Evolutionary conservation across 306 rosid species (phyloP).

Genomic region (Senna siamea): DNA sequence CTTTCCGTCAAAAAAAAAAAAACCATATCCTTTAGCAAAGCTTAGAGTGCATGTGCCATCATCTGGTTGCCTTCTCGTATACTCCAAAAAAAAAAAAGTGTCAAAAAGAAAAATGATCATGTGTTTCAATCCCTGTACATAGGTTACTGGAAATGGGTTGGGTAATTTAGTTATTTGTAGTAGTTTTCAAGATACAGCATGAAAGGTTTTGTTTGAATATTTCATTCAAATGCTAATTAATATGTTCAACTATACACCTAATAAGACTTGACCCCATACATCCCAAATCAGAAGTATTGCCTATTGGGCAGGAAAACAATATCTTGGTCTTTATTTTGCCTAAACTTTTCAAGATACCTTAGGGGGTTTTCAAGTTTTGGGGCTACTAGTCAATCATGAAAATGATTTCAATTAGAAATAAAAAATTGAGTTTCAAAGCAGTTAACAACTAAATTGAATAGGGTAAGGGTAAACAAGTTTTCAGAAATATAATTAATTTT

Average conservation of each 20-base stretch:
- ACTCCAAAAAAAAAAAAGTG: not conserved
- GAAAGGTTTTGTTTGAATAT: constrained; percentile 3
- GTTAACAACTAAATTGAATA: constrained; percentile 4
- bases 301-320: not conserved
- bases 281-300: not conserved
- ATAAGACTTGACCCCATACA: constrained; percentile 1
- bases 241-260: constrained; percentile 11
- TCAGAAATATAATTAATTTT: constrained; percentile 4
- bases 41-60: not conserved
- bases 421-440: not conserved
- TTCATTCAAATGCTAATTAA: not conserved
- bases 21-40: not conserved
- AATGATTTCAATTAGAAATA: not conserved
- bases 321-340: not conserved
- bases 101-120: too few species aligned
- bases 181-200: not conserved
- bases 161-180: constrained; percentile 25
- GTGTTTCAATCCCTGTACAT: not conserved
- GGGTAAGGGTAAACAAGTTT: not conserved
- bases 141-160: not conserved
- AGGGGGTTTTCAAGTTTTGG: not conserved
- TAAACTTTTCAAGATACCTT: not conserved
- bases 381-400: constrained; percentile 28
- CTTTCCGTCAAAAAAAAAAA: too few species aligned
- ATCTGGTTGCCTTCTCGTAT: not conserved